Evolutionary conservation across 2,329 filamentous ascomycete species (phyloP).

Genomic region (Colletotrichum limetticola): DNA sequence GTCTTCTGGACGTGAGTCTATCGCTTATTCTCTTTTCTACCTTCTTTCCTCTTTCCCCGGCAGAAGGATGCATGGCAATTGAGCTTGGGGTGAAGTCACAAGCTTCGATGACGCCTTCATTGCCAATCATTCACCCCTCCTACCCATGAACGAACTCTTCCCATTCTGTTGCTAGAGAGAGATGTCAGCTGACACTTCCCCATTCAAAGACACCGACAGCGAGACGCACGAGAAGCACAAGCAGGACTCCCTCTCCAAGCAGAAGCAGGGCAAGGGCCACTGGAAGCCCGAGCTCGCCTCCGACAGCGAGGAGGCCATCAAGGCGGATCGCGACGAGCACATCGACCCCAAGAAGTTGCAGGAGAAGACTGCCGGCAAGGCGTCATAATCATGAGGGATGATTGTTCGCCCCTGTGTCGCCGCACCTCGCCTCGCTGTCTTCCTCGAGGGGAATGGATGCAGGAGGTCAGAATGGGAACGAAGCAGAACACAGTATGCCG

Average conservation of each 20-base stretch:
- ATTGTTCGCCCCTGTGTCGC: constrained; percentile 44
- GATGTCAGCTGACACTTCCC: constrained; percentile 39
- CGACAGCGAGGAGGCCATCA: constrained; percentile 82
- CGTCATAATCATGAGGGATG: constrained; percentile 55
- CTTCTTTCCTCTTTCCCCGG: background rate
- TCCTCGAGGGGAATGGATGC: no score
- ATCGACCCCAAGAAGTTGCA: constrained; percentile 62
- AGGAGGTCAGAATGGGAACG: no score
- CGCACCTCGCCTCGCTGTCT: no score
- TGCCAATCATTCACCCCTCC: no score
- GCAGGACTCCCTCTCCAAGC: constrained; percentile 71
- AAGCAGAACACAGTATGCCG: background rate
- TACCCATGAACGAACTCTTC: background rate
- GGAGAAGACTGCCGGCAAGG: constrained; percentile 63
- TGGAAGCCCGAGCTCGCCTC: constrained; percentile 84
- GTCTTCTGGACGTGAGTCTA: constrained; percentile 47
- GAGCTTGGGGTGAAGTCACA: background rate
- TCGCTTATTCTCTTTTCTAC: background rate
- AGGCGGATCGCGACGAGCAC: constrained; percentile 67
- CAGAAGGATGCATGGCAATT: background rate
- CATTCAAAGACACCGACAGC: constrained; percentile 48
- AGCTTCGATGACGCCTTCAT: background rate
- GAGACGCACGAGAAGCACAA: constrained; percentile 70
- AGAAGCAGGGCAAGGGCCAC: constrained; percentile 74
- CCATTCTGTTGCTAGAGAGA: background rate